Evolutionary conservation across 768 basidiomycete genomes (phyloP).

Genomic region (Trametes coccinea): DNA sequence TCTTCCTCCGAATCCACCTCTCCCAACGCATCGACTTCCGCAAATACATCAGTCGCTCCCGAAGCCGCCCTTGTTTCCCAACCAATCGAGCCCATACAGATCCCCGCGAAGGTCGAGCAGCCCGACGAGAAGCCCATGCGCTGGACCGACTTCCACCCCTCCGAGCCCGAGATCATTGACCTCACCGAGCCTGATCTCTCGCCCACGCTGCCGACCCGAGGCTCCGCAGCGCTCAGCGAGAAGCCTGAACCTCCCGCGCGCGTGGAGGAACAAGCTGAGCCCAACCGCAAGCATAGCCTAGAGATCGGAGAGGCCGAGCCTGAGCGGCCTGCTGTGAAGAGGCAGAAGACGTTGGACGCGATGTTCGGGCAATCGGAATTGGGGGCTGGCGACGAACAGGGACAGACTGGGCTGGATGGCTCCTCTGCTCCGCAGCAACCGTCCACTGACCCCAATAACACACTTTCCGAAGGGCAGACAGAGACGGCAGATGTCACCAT

Average conservation of each 20-base stretch:
- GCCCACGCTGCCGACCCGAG: background rate
- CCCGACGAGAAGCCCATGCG: background rate
- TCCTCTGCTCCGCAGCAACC: background rate
- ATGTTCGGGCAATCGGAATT: background rate
- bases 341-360: background rate
- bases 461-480: background rate
- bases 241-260: background rate
- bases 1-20: too few species aligned
- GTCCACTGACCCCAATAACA: background rate
- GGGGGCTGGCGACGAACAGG: background rate
- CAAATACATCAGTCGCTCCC: background rate
- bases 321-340: background rate
- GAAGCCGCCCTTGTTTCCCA: background rate
- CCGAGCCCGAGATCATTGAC: conserved; percentile 10
- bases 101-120: background rate
- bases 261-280: background rate
- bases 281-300: background rate
- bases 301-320: background rate
- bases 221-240: too few species aligned
- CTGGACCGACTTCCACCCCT: background rate
- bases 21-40: background rate
- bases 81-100: background rate
- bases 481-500: background rate
- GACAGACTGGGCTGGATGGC: background rate
- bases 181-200: background rate